A percentile compares a stretch with the other conserved stretches of the same genome.
Evolutionary conservation across 129 eudicot species (phyloP).

Genomic region (Centaurea solstitialis): DNA sequence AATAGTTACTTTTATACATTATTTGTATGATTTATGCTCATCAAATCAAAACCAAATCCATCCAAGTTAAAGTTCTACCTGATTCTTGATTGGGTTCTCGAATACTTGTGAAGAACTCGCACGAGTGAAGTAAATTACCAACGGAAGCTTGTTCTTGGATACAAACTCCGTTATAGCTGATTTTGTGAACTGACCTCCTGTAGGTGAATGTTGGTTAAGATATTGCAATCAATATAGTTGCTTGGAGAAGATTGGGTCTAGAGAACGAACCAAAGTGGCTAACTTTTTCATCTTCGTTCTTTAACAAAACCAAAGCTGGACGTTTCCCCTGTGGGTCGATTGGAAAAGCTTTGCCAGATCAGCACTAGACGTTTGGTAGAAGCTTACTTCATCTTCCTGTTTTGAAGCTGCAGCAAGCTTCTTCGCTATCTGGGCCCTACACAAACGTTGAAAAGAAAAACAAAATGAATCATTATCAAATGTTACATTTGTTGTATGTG

Average conservation of each 20-base stretch:
- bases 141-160: constrained; percentile 57
- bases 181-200: constrained; percentile 65
- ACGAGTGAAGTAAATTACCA: constrained; percentile 61
- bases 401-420: constrained; percentile 80
- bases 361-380: constrained; percentile 65
- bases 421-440: constrained; percentile 73
- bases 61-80: constrained; percentile 35
- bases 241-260: constrained; percentile 2
- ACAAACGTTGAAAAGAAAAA: constrained; percentile 2
- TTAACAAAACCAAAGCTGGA: constrained; percentile 68
- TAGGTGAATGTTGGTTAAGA: constrained; percentile 15
- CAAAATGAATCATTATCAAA: not conserved
- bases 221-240: not conserved
- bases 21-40: not conserved
- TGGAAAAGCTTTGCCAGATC: constrained; percentile 81
- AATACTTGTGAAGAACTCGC: constrained; percentile 63
- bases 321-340: constrained; percentile 65
- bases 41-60: not conserved
- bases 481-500: not conserved
- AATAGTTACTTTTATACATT: not conserved
- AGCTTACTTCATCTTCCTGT: constrained; percentile 71
- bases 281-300: constrained; percentile 73
- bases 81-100: constrained; percentile 73
- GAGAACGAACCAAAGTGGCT: constrained; percentile 57
- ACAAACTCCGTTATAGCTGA: constrained; percentile 71